These are phyloP conservation scores for Aspergillus diversus DNA, from an alignment of 495 filamentous ascomycete species.

Conservation along the genomic window DNA sequence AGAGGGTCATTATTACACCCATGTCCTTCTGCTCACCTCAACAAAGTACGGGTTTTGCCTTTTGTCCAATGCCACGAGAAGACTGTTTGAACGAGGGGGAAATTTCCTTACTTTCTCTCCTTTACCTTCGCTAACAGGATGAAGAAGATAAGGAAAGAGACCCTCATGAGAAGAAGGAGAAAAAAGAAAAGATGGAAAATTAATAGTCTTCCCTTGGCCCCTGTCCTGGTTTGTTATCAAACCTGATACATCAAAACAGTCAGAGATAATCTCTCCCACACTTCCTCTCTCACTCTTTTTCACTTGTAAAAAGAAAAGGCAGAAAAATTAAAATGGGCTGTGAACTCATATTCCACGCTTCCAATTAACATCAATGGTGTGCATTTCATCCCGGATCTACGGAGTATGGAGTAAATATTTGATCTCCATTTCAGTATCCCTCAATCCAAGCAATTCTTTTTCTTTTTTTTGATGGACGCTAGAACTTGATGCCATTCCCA, in stretches of 20 bases:
- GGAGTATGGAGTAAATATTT: background rate
- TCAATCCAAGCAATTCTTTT: too few species aligned
- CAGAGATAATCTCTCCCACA: background rate
- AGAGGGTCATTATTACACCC: background rate
- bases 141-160: background rate
- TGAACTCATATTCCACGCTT: constrained; percentile 8
- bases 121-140: background rate
- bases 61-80: constrained; percentile 7
- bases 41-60: constrained; percentile 2
- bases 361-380: constrained; percentile 11
- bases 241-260: constrained; percentile 25
- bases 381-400: constrained; percentile 3
- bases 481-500: too few species aligned
- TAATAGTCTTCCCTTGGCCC: background rate
- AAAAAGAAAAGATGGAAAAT: too few species aligned
- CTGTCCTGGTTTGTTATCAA: constrained; percentile 17
- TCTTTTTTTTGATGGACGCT: too few species aligned
- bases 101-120: background rate
- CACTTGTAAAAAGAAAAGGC: constrained; percentile 7
- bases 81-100: constrained; percentile 5
- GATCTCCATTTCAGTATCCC: too few species aligned
- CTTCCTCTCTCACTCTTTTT: background rate
- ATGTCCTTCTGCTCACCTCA: background rate
- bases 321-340: constrained; percentile 2
- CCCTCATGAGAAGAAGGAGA: too few species aligned